These are phyloP conservation scores for Pholiota molesta DNA, from an alignment of 768 basidiomycete species.

Conservation along the genomic window DNA sequence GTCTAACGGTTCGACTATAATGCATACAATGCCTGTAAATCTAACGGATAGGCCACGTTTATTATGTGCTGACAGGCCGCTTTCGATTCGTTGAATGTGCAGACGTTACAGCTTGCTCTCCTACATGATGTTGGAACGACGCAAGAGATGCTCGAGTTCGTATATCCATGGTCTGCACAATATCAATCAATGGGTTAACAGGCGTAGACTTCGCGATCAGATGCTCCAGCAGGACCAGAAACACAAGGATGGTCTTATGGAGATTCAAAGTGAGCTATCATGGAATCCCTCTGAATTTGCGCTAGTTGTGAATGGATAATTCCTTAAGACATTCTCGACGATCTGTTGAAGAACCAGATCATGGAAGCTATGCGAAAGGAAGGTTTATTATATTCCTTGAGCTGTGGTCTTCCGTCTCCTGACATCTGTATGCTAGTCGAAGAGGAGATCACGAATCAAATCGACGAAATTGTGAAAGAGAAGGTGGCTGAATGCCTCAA, in stretches of 20 bases:
- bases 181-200: background rate
- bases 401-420: background rate
- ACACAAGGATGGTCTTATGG: constrained; percentile 46
- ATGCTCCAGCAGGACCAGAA: constrained; percentile 45
- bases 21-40: background rate
- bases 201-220: constrained; percentile 44
- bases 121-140: constrained; percentile 41
- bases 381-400: constrained; percentile 33
- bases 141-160: constrained; percentile 45
- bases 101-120: constrained; percentile 45
- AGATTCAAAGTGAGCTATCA: constrained; percentile 45
- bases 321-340: constrained; percentile 46
- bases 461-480: constrained; percentile 53
- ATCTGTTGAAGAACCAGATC: constrained; percentile 46
- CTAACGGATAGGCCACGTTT: background rate
- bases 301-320: background rate
- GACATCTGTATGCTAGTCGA: constrained; percentile 39
- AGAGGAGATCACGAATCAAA: constrained; percentile 46
- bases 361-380: constrained; percentile 46
- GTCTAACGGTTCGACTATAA: constrained; percentile 20
- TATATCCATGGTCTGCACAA: constrained; percentile 9
- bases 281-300: constrained; percentile 6
- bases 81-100: constrained; percentile 47
- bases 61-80: constrained; percentile 34
- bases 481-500: constrained; percentile 53